These are phyloP conservation scores for Diaporthe longicolla DNA, from an alignment of 2,329 filamentous ascomycete genomes.

Conservation along the genomic window DNA sequence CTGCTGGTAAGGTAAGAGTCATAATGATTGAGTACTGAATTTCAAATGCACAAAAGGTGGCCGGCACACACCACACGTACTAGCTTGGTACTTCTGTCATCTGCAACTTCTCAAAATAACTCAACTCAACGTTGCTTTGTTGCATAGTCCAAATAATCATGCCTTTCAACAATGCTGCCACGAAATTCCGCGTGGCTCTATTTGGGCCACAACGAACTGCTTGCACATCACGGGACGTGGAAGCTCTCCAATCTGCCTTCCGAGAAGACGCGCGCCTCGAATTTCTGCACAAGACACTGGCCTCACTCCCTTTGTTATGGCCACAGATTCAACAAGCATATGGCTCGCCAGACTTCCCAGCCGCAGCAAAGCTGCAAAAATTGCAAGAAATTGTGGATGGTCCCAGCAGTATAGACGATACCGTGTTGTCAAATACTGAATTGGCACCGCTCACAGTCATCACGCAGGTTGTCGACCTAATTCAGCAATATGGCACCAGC, in stretches of 20 bases:
- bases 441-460: constrained; percentile 21
- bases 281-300: constrained; percentile 3
- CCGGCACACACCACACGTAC: background rate
- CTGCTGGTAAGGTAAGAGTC: background rate
- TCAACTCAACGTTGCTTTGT: constrained; percentile 16
- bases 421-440: constrained; percentile 5
- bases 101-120: background rate
- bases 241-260: constrained; percentile 2
- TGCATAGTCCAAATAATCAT: background rate
- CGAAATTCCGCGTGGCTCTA: background rate
- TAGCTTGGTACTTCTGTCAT: background rate
- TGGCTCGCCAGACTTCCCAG: constrained; percentile 18
- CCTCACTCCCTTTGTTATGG: constrained; percentile 8
- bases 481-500: constrained; percentile 15
- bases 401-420: background rate
- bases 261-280: constrained; percentile 17
- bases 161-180: constrained; percentile 25
- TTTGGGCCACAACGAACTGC: constrained; percentile 20
- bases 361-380: constrained; percentile 7
- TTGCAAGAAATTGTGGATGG: constrained; percentile 15
- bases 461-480: constrained; percentile 28
- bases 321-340: constrained; percentile 11
- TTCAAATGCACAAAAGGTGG: constrained; percentile 4
- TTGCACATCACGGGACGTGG: constrained; percentile 6
- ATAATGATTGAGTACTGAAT: background rate